Evolutionary conservation across 768 basidiomycete genomes (phyloP).

Genomic region (Lactarius deliciosus): DNA sequence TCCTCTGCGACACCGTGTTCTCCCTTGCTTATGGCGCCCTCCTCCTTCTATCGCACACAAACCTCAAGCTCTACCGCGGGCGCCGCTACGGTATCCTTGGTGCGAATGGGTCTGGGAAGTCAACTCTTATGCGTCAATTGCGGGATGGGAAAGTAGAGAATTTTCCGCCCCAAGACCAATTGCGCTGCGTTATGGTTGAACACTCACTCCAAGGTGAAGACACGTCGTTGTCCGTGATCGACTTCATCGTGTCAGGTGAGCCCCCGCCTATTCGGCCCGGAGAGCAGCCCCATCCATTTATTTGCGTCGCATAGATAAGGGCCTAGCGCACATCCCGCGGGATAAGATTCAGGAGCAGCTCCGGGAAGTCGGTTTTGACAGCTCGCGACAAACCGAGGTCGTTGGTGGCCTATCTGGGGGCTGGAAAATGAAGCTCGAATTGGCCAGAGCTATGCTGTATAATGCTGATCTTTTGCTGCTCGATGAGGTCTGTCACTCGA

Average conservation of each 20-base stretch:
- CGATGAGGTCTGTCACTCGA: constrained; percentile 61
- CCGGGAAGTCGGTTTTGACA: constrained; percentile 88
- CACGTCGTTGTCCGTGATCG: constrained; percentile 72
- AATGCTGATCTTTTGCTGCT: constrained; percentile 83
- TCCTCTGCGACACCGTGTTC: constrained; percentile 91
- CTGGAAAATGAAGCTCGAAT: constrained; percentile 99
- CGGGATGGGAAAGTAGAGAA: constrained; percentile 95
- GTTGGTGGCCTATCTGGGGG: constrained; percentile 94
- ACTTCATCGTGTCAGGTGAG: constrained; percentile 86
- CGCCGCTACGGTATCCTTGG: constrained; percentile 94
- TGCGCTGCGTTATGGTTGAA: constrained; percentile 95
- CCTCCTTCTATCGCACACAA: constrained; percentile 91
- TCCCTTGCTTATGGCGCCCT: constrained; percentile 95
- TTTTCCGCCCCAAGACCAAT: constrained; percentile 84
- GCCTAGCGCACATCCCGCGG: constrained; percentile 58
- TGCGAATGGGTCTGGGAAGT: constrained; percentile 95
- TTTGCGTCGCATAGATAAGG: constrained; percentile 53
- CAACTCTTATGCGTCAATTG: constrained; percentile 93
- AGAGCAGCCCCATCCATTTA: not conserved
- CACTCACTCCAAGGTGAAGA: constrained; percentile 96
- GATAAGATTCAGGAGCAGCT: constrained; percentile 78
- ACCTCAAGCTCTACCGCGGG: constrained; percentile 83
- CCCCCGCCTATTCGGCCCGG: constrained; percentile 21
- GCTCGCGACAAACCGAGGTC: constrained; percentile 74
- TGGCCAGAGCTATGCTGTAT: constrained; percentile 95